A percentile compares a stretch with the other conserved stretches of the same genome.
phyloP scores from a whole-genome alignment of 768 basidiomycete genomes.

The Brasilioporus rufonigricans region DNA sequence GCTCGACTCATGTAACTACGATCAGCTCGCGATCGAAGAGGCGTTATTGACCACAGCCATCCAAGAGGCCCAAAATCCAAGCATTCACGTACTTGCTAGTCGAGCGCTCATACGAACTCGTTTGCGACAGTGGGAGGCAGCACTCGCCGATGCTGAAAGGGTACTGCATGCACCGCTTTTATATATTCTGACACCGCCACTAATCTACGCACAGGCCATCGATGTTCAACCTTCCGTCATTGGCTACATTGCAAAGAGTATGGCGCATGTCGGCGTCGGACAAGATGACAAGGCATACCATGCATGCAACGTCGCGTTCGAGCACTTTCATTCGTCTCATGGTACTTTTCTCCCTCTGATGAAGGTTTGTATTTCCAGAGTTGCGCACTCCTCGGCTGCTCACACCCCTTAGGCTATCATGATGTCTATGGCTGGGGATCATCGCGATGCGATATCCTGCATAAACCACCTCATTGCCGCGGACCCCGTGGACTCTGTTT shows the following conservation, averaged over 20 bases:
- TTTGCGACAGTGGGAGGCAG: not conserved
- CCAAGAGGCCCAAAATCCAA: not conserved
- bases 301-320: not conserved
- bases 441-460: not conserved
- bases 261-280: not conserved
- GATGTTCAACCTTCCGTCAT: not conserved
- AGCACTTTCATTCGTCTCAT: not conserved
- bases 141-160: not conserved
- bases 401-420: not conserved
- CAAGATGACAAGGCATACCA: not conserved
- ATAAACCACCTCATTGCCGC: not conserved
- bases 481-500: not conserved
- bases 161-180: not conserved
- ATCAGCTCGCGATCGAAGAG: not conserved
- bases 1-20: not conserved
- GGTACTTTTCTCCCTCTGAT: not conserved
- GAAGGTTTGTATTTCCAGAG: not conserved
- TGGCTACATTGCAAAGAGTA: not conserved
- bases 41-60: not conserved
- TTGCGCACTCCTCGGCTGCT: not conserved
- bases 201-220: not conserved
- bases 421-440: not conserved
- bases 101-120: not conserved
- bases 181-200: too few species aligned
- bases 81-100: not conserved